Base-by-base conservation (phyloP, 23 red algal genomes). In the Gracilaria gracilis region DNA sequence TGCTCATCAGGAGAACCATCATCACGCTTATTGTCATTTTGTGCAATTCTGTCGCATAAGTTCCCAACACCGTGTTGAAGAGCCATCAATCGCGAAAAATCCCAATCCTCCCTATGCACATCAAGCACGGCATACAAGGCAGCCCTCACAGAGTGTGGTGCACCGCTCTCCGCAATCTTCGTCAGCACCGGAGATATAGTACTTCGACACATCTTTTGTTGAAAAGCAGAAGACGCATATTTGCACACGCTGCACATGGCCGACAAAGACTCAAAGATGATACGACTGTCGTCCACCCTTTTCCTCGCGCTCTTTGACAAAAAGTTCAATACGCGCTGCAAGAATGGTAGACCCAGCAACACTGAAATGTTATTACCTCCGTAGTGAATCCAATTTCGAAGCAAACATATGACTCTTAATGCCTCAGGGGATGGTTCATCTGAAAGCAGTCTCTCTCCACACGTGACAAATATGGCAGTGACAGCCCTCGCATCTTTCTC, bases 311-410 rank as follows among this genome's bases (percentile, higher is more conserved):
- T 35, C 27, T 21, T 71, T 13, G 57, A 64, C 23, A 90, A 69
- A 8, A 67, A 71, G 36, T 67, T 79, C 38, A 90, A 72, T 32
- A 90, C 36, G 35, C 49, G 71, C 77, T 90, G 87, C 24, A 80
- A 16, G 24, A 86, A 72, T 13, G 65, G 61, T n/a, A 71, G 17
- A 28, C 49, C 61, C 27, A 71, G 62, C 27, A 72, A 72, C 32
- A 51, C 34, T 46, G 71, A 28, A 66, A 79, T 2, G 54, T 46
- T 50, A 16, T 59, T 80, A 16, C 65, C 82, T 7, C 61, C 65
- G 37, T 48, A 55, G 17, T 81, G 87, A 32, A 90, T n/a, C 87
- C 71, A 79, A 19, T 67, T 79, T 33, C 75, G 46, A n/a, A 80
- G 49, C 74, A 90, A 58, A 42, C 35, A 90, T 11, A 75, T 31